phyloP scores from a whole-genome alignment of 1,284 basidiomycete genomes.

The Bjerkandera adusta region DNA sequence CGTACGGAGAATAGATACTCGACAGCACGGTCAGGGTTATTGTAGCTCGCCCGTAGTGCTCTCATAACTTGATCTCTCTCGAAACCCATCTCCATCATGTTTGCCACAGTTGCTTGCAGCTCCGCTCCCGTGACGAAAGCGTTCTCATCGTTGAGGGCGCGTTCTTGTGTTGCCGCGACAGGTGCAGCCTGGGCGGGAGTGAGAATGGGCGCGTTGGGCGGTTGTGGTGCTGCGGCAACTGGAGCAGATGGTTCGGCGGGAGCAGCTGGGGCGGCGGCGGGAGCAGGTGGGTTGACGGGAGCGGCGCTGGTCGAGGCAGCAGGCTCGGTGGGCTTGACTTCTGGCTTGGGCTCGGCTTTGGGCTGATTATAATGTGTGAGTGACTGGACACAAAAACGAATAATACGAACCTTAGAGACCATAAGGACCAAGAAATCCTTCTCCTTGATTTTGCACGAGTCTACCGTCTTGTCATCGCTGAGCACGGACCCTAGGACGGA shows the following conservation, averaged over 20 bases:
- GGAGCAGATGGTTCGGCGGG: constrained; percentile 27
- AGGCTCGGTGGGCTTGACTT: constrained; percentile 25
- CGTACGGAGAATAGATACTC: constrained; percentile 95
- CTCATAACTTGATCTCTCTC: constrained; percentile 81
- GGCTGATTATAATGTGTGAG: constrained; percentile 38
- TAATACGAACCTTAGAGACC: constrained; percentile 83
- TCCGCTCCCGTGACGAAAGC: constrained; percentile 75
- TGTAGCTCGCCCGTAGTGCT: constrained; percentile 92
- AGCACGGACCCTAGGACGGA: constrained; percentile 81
- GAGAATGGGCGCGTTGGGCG: constrained; percentile 31
- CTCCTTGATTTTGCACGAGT: constrained; percentile 92
- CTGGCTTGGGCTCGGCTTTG: constrained; percentile 38
- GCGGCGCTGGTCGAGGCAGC: constrained; percentile 31
- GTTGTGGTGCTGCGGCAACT: constrained; percentile 35
- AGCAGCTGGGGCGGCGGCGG: constrained; percentile 31
- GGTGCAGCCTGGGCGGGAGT: constrained; percentile 37
- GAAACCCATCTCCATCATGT: constrained; percentile 96
- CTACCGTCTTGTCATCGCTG: constrained; percentile 85
- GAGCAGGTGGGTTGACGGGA: constrained; percentile 28
- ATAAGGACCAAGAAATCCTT: constrained; percentile 99
- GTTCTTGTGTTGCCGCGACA: constrained; percentile 34
- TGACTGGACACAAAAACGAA: not conserved
- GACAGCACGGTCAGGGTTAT: constrained; percentile 97
- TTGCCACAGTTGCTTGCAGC: constrained; percentile 74
- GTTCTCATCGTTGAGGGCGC: constrained; percentile 47